phyloP scores from a whole-genome alignment of 2,329 filamentous ascomycete species.

The Pyricularia sp. region DNA sequence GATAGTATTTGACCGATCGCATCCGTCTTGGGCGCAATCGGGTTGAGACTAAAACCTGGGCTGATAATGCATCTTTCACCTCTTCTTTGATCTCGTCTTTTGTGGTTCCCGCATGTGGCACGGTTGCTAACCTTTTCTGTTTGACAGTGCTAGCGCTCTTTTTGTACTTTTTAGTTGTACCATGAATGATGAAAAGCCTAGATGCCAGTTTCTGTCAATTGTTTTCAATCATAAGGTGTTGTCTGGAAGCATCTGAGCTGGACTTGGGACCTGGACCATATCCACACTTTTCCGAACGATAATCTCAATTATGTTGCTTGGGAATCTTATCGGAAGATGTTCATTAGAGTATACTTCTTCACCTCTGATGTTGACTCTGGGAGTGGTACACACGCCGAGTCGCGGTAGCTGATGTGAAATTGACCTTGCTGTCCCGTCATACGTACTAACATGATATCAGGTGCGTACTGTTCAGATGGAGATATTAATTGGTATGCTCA shows the following conservation, averaged over 20 bases:
- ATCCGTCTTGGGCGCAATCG: background rate
- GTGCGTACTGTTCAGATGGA: background rate
- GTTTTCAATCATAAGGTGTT: background rate
- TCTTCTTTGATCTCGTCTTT: background rate
- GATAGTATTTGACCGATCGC: constrained; percentile 4
- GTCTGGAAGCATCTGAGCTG: background rate
- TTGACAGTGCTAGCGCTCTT: background rate
- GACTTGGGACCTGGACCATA: background rate
- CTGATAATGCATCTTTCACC: background rate
- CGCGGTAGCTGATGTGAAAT: background rate
- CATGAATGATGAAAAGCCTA: background rate
- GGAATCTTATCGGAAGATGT: no score
- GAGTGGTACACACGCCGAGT: background rate
- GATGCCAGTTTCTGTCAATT: background rate
- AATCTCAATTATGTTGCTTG: no score
- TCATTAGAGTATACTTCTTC: no score
- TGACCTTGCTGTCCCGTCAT: no score
- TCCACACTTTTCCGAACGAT: background rate
- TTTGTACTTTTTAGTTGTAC: background rate
- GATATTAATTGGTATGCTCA: background rate
- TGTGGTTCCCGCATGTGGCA: background rate
- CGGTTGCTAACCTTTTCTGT: background rate
- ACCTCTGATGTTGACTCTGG: no score
- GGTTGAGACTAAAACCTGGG: background rate
- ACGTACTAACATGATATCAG: background rate